These are phyloP conservation scores for Rubia occidens DNA, from an alignment of 305 asterid species.

Conservation along the genomic window DNA sequence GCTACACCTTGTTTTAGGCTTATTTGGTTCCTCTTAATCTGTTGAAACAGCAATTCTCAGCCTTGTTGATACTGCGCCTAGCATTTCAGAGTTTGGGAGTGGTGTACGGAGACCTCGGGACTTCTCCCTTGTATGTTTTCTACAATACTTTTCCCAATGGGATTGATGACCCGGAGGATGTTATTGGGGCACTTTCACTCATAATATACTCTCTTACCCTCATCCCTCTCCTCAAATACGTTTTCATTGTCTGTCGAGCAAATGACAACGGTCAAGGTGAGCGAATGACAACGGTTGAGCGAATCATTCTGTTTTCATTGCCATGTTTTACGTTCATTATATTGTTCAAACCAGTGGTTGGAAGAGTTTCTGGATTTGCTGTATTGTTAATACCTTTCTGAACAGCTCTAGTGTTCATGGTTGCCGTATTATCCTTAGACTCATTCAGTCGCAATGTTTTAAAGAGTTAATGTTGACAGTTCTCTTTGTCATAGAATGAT, in stretches of 20 bases:
- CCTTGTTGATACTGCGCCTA: constrained; percentile 75
- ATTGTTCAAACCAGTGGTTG: background rate
- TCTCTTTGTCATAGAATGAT: background rate
- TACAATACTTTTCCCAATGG: constrained; percentile 85
- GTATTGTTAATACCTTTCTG: background rate
- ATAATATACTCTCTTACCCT: constrained; percentile 88
- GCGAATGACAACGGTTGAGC: constrained; percentile 64
- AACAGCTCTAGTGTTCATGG: background rate
- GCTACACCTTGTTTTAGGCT: background rate
- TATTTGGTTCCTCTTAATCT: constrained; percentile 9
- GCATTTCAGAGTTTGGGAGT: constrained; percentile 98
- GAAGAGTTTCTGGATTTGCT: background rate
- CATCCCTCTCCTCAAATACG: constrained; percentile 93
- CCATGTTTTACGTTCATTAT: background rate
- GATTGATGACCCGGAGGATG: constrained; percentile 68
- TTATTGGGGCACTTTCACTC: constrained; percentile 86
- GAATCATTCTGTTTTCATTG: background rate
- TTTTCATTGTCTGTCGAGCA: constrained; percentile 91
- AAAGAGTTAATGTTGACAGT: background rate
- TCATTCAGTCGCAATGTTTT: background rate
- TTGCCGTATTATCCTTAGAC: background rate
- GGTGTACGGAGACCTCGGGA: constrained; percentile 96
- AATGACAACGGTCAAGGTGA: constrained; percentile 97
- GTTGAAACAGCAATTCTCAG: constrained; percentile 60
- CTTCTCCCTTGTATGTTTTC: constrained; percentile 95